Percentiles rank a stretch among this genome's conserved stretches.
These are phyloP conservation scores for Aspergillus puulaauensis DNA, from an alignment of 2,329 filamentous ascomycete species.

Conservation along the genomic window DNA sequence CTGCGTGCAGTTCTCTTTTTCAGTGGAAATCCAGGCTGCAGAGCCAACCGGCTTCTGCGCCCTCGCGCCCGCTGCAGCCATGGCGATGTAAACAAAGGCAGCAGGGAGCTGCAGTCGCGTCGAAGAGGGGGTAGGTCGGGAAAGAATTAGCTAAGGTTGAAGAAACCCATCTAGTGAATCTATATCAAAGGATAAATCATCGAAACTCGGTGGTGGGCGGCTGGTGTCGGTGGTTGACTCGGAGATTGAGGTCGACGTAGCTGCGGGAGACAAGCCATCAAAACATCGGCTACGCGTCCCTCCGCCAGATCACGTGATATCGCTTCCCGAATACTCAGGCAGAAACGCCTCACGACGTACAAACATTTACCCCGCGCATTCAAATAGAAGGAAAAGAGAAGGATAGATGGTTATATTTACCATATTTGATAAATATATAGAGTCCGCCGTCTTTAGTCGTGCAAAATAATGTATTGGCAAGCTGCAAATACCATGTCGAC, in stretches of 20 bases:
- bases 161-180: not conserved
- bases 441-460: too few species aligned
- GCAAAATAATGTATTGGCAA: too few species aligned
- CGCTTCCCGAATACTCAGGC: not conserved
- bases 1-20: constrained; percentile 74
- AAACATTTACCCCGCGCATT: not conserved
- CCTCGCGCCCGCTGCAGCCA: constrained; percentile 39
- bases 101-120: not conserved
- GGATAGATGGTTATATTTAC: not conserved
- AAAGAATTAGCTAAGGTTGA: constrained; percentile 9
- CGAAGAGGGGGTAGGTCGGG: not conserved
- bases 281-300: constrained; percentile 21
- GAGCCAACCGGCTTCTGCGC: constrained; percentile 67
- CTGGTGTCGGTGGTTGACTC: constrained; percentile 6
- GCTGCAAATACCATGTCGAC: too few species aligned
- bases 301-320: constrained; percentile 19
- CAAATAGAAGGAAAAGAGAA: not conserved
- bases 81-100: constrained; percentile 41
- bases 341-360: not conserved
- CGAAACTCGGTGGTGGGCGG: constrained; percentile 11
- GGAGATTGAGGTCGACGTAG: constrained; percentile 15
- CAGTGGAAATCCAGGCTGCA: constrained; percentile 78
- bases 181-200: constrained; percentile 9
- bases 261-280: constrained; percentile 18
- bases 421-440: not conserved